Percentiles rank a stretch among this genome's conserved stretches.
Conservation (phyloP, 2,329 filamentous ascomycete genomes). For the Trichoderma guizhouense region DNA sequence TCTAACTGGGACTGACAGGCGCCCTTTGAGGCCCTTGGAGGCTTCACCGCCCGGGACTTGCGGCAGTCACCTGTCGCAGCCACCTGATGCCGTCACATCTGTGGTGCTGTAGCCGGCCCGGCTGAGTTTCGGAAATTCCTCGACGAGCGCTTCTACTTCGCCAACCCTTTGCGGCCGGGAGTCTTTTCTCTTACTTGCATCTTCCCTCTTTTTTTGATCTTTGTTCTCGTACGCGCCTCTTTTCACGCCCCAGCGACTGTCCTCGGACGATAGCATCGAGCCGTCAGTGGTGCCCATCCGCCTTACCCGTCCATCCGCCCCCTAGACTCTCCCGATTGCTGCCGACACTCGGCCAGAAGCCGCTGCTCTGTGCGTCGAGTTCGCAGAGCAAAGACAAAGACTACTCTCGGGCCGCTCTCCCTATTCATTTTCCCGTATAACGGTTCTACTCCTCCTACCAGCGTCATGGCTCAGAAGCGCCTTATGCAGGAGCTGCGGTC, state of each 20-base stretch:
- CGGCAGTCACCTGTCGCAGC: slow-evolving; percentile 18
- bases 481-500: slow-evolving; percentile 85
- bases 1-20: not conserved
- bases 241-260: not conserved
- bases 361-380: not conserved
- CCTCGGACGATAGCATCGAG: not conserved
- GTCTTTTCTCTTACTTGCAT: not conserved
- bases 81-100: slow-evolving; percentile 24
- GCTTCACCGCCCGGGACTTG: slow-evolving; percentile 7
- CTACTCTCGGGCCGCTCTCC: not conserved
- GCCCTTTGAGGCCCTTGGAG: not conserved
- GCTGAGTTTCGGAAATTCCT: slow-evolving; percentile 17
- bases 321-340: not conserved
- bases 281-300: not conserved
- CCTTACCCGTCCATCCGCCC: not conserved
- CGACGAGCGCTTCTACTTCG: not conserved
- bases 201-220: not conserved
- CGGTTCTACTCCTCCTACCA: not conserved
- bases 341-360: not conserved
- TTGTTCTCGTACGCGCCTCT: not conserved
- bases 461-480: slow-evolving; percentile 60
- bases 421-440: not conserved
- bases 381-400: not conserved
- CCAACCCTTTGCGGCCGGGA: not conserved
- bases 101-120: not conserved